Evolutionary conservation across 192 early-diverging fungal genomes (phyloP), one percentile per base, ranked within the genome.

Genomic region (Coemansia sp.): DNA sequence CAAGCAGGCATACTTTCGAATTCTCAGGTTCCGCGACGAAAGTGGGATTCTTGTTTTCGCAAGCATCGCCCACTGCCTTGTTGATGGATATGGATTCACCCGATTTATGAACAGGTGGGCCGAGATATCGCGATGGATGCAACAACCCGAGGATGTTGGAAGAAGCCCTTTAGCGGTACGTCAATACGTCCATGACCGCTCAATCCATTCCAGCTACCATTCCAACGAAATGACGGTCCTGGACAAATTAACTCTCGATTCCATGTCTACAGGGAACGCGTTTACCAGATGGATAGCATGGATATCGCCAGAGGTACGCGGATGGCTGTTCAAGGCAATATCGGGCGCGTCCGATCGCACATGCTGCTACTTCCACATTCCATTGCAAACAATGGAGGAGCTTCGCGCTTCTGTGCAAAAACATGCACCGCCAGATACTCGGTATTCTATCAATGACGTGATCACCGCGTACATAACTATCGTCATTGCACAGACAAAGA

Each of bases 31-130:
- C 16, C 34, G 36, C 12, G 56, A 36, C 35, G 8, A 34, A 30
- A 58, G 56, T 20, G 56, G 56, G 0, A 33, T 58, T 12, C 16
- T 58, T 0, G 30, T 58, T 1, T 58, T 34, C 36, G 35, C 35
- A 16, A 38, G 56, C 35, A 58, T 58, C 36, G 56, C 30, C 4
- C 56, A 58, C 35, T 34, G 30, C n/a, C 33, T 38, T 36, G 33
- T 58, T 4, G 56, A 58, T 18, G 56, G 56, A 18, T 36, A 36
- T 20, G 56, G 56, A 9, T 58, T n/a, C 56, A 36, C 33, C 0
- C 14, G n/a, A 6, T 58, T 58, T 36, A 58, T 58, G 14, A 58
- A 58, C 16, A 14, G 30, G 16, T 58, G 56, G 56, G 56, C 56
- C 5, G 56, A 58, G n/a, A 58, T 36, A 33, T 33, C 56, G 33